These are phyloP conservation scores for Penicillium sp. DNA, from an alignment of 2,329 filamentous ascomycete genomes.

Conservation along the genomic window DNA sequence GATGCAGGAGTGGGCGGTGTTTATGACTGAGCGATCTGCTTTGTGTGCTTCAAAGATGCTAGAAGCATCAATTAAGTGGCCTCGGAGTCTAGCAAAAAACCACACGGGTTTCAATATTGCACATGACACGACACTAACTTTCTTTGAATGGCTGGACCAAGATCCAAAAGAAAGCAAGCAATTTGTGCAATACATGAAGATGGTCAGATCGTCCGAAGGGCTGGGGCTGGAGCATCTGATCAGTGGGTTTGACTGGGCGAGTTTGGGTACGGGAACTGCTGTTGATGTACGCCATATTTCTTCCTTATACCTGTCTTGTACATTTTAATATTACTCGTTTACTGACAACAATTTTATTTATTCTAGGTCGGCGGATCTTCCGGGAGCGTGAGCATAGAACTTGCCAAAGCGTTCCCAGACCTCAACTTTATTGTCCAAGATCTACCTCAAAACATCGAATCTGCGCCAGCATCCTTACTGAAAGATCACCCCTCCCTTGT, in stretches of 20 bases:
- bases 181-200: conserved; percentile 55
- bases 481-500: not conserved
- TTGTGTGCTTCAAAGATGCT: conserved; percentile 19
- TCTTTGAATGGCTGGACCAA: conserved; percentile 31
- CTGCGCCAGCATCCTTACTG: not conserved
- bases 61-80: conserved; percentile 24
- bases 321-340: not conserved
- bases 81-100: conserved; percentile 18
- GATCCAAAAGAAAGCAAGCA: conserved; percentile 40
- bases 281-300: conserved; percentile 41
- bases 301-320: not conserved
- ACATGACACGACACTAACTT: conserved; percentile 22
- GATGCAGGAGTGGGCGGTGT: conserved; percentile 51
- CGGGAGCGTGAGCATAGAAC: conserved; percentile 53
- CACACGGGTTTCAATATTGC: conserved; percentile 27
- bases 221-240: conserved; percentile 54
- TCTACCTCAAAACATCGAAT: conserved; percentile 33
- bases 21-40: conserved; percentile 36
- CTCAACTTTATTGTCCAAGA: conserved; percentile 55
- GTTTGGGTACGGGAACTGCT: conserved; percentile 46
- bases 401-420: conserved; percentile 50
- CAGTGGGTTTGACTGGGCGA: conserved; percentile 13
- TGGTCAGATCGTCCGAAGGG: conserved; percentile 53
- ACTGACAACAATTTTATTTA: not conserved
- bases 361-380: conserved; percentile 50